These are phyloP conservation scores for Echeveria elegans DNA, from an alignment of 164 flowering plant genomes.

Conservation along the genomic window DNA sequence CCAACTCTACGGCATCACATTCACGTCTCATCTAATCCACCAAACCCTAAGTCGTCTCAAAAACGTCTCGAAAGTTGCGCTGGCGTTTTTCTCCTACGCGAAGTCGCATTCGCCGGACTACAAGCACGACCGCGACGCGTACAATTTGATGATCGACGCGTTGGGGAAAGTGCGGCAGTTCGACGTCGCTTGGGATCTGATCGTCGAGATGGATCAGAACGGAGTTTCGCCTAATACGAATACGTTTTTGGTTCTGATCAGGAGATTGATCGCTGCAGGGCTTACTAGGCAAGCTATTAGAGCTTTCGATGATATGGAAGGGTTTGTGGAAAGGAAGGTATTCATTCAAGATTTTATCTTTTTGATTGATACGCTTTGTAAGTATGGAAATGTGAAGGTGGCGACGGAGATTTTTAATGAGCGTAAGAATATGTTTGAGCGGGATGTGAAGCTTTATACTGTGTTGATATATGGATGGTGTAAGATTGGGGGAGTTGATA, in stretches of 20 bases:
- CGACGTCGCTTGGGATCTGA: slow-evolving; percentile 83
- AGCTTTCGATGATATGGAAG: slow-evolving; percentile 68
- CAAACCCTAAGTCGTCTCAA: slow-evolving; percentile 73
- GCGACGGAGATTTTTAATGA: slow-evolving; percentile 72
- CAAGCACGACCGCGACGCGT: slow-evolving; percentile 30
- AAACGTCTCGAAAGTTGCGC: slow-evolving; percentile 63
- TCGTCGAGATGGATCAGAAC: slow-evolving; percentile 53
- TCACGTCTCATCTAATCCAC: slow-evolving; percentile 44
- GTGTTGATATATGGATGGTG: slow-evolving; percentile 91
- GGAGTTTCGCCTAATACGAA: slow-evolving; percentile 21
- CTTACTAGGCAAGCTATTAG: slow-evolving; percentile 76
- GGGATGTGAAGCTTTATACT: slow-evolving; percentile 49
- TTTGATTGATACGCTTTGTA: slow-evolving; percentile 75
- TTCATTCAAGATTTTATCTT: slow-evolving; percentile 26
- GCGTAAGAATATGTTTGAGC: slow-evolving; percentile 25
- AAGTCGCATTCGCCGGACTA: slow-evolving; percentile 24
- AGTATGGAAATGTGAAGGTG: slow-evolving; percentile 66
- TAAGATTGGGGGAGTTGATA: slow-evolving; percentile 40
- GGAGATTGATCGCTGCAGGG: slow-evolving; percentile 69
- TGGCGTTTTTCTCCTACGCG: slow-evolving; percentile 59
- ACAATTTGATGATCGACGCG: slow-evolving; percentile 57
- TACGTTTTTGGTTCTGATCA: slow-evolving; percentile 52
- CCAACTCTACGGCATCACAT: slow-evolving; percentile 60
- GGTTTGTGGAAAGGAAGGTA: slow-evolving; percentile 22
- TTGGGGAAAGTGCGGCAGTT: slow-evolving; percentile 71